Conservation (phyloP, 1,284 basidiomycete genomes). For the Pulveroboletus sp. region DNA sequence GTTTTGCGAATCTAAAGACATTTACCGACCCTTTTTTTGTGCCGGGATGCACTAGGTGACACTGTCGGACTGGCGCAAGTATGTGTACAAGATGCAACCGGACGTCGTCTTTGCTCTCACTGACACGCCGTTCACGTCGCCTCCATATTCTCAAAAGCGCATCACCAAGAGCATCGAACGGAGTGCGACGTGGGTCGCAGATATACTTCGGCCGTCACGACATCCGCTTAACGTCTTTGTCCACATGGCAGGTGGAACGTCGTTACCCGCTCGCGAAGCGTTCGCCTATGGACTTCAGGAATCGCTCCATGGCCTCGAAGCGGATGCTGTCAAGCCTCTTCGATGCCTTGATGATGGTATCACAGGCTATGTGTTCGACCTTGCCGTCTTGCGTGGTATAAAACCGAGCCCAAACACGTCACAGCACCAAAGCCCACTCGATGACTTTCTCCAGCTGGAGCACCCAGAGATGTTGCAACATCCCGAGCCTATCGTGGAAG, state of each 20-base stretch:
- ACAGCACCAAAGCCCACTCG: constrained; percentile 14
- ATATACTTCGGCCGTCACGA: constrained; percentile 44
- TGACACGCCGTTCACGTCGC: constrained; percentile 65
- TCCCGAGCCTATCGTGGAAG: constrained; percentile 8
- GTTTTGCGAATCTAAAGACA: background rate
- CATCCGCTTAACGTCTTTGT: constrained; percentile 55
- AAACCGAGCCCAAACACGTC: constrained; percentile 19
- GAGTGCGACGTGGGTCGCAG: constrained; percentile 59
- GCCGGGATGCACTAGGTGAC: constrained; percentile 48
- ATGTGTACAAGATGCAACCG: constrained; percentile 55
- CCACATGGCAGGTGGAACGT: constrained; percentile 65
- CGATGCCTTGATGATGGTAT: constrained; percentile 65
- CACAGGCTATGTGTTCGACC: constrained; percentile 67
- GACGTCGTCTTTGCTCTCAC: constrained; percentile 72
- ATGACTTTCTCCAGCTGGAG: constrained; percentile 21
- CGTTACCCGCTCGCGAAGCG: constrained; percentile 54
- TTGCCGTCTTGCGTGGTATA: constrained; percentile 53
- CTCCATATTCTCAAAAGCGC: constrained; percentile 71
- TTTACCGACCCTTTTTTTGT: background rate
- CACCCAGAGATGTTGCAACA: constrained; percentile 15
- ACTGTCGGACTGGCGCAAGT: constrained; percentile 53
- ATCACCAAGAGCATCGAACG: constrained; percentile 73
- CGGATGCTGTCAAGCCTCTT: constrained; percentile 51
- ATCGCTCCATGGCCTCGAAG: constrained; percentile 55
- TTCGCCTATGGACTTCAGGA: constrained; percentile 65